These are phyloP conservation scores for Furcasterigmium sp. DNA, from an alignment of 2,329 filamentous ascomycete genomes.

Conservation along the genomic window DNA sequence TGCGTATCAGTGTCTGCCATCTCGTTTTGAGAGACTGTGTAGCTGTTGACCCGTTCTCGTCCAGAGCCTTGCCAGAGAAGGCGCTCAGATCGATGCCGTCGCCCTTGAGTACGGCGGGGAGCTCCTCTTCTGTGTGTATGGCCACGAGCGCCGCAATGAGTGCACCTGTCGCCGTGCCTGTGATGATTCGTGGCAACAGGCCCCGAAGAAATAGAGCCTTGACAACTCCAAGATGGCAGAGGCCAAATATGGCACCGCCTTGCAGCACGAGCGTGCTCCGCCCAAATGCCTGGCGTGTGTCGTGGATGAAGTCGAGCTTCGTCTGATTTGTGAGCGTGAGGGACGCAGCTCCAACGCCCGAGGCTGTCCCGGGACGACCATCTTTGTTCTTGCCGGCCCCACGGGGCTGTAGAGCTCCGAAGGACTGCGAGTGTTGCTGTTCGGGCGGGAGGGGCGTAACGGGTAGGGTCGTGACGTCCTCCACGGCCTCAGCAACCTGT, in stretches of 20 bases:
- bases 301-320: slow-evolving; percentile 81
- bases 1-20: slow-evolving; percentile 58
- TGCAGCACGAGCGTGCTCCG: slow-evolving; percentile 81
- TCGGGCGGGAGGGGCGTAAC: slow-evolving; percentile 36
- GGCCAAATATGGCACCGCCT: slow-evolving; percentile 84
- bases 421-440: background rate
- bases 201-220: slow-evolving; percentile 79
- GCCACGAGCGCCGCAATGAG: slow-evolving; percentile 84
- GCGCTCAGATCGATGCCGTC: slow-evolving; percentile 79
- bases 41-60: slow-evolving; percentile 22
- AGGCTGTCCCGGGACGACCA: slow-evolving; percentile 2
- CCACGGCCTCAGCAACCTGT: slow-evolving; percentile 74
- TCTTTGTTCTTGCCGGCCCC: background rate
- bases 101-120: slow-evolving; percentile 70
- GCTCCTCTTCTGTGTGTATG: slow-evolving; percentile 80
- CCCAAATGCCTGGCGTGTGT: slow-evolving; percentile 84
- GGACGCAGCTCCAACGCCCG: slow-evolving; percentile 25
- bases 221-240: slow-evolving; percentile 86
- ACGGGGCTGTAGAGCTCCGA: background rate
- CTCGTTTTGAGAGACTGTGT: slow-evolving; percentile 34
- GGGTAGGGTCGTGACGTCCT: slow-evolving; percentile 66
- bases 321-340: slow-evolving; percentile 60
- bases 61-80: slow-evolving; percentile 43
- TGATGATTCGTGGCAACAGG: slow-evolving; percentile 82
- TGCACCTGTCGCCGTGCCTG: slow-evolving; percentile 84